Percentiles rank a stretch among this genome's conserved stretches.
phyloP scores from a whole-genome alignment of 768 basidiomycete genomes.

The Hypsizygus marmoreus region DNA sequence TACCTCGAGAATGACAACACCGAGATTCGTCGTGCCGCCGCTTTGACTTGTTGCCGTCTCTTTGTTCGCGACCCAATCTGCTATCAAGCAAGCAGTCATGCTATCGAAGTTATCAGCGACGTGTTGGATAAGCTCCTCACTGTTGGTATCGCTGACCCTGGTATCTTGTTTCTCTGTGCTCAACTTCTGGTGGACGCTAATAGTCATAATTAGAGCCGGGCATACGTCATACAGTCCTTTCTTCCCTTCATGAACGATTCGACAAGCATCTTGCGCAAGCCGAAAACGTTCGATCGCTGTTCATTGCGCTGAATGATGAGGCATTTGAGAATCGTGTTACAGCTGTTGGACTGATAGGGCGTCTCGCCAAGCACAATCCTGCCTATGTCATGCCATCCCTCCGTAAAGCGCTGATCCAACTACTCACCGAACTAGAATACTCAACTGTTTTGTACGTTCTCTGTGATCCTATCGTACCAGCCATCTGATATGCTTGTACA shows the following conservation, averaged over 20 bases:
- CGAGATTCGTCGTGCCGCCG: conserved; percentile 87
- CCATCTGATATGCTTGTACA: conserved; percentile 26
- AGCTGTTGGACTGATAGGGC: conserved; percentile 90
- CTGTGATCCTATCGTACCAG: not conserved
- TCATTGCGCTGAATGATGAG: conserved; percentile 97
- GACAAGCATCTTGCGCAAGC: conserved; percentile 97
- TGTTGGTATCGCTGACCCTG: conserved; percentile 95
- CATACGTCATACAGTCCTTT: conserved; percentile 86
- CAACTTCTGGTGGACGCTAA: conserved; percentile 5
- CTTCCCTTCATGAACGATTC: conserved; percentile 87
- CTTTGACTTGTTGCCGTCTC: conserved; percentile 86
- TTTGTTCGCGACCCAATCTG: conserved; percentile 96
- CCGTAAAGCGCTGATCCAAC: conserved; percentile 92
- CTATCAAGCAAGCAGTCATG: conserved; percentile 93
- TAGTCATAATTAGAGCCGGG: conserved; percentile 55
- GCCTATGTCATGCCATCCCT: conserved; percentile 99
- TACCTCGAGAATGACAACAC: conserved; percentile 92
- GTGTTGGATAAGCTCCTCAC: conserved; percentile 96
- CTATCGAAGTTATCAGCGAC: conserved; percentile 96
- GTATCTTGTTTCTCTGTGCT: conserved; percentile 39
- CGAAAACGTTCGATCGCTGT: conserved; percentile 95
- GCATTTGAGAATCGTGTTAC: conserved; percentile 90
- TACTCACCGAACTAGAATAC: conserved; percentile 96
- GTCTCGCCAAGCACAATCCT: conserved; percentile 92
- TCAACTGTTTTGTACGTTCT: conserved; percentile 70